Base-by-base conservation (phyloP, 2,329 filamentous ascomycete genomes). In the Colletotrichum sojae region DNA sequence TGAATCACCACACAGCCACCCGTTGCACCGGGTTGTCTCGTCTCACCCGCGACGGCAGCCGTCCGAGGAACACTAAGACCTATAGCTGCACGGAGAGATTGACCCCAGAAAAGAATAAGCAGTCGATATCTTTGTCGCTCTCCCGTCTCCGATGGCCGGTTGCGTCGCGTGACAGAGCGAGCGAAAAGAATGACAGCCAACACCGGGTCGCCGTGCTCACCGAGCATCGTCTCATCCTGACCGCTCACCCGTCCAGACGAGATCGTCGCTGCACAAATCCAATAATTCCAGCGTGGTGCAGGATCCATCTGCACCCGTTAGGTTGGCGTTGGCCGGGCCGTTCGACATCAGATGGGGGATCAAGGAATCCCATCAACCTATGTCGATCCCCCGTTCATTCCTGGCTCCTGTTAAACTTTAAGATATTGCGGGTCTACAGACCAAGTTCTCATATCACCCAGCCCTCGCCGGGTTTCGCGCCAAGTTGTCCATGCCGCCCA, bases 291-390 rank as follows among this genome's bases (percentile, higher is more conserved):
- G 25, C 36, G 13, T 65, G 27, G 40, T 20, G 61, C 61, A 69
- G 54, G 51, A 46, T 46, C 65, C 51, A 45, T 48, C 25, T 58
- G 63, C 57, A 70, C 39, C 20, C 57, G 10, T 18, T 16, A 27
- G 18, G 46, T 25, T 65, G 61, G 22, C 54, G 49, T 59, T 66
- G 55, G 55, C 55, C 31, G 27, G 49, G 27, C 60, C 9, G 54
- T 54, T 59, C 49, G 36, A 64, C 39, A 45, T 40, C 27, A 53
- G 55, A 71, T 71, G 55, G 61, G 31, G 57, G 61, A 69, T 66
- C 61, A 69, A 51, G 66, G 69, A 71, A 62, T 69, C 40, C 61
- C 66, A 71, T 69, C 69, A 62, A 65, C 40, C 61, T 60, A 71
- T 69, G 53, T 58, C 60, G 66, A 71, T 59, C 69, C 57, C 48